These are phyloP conservation scores for Hypoxylon intermedium DNA, from an alignment of 495 filamentous ascomycete species.

Conservation along the genomic window DNA sequence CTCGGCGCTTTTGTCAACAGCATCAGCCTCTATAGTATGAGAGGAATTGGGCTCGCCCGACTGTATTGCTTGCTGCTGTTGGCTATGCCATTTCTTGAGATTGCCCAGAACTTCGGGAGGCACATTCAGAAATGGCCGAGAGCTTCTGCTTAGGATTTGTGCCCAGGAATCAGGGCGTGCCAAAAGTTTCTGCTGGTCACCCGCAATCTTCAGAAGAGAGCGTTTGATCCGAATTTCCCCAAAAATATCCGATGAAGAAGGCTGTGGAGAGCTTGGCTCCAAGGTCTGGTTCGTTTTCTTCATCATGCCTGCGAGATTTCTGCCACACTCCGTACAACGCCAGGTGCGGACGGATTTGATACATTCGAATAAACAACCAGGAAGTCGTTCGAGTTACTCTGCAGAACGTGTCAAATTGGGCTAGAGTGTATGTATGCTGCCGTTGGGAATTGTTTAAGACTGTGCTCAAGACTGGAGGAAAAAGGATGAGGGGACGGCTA, in stretches of 20 bases:
- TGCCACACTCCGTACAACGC: neutral
- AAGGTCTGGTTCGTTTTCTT: constrained; percentile 1
- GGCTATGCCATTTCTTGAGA: constrained; percentile 39
- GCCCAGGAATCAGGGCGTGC: constrained; percentile 55
- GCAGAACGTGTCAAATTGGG: neutral
- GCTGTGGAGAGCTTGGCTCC: constrained; percentile 2
- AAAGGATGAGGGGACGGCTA: neutral
- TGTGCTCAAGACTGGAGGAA: neutral
- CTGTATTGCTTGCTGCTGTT: constrained; percentile 16
- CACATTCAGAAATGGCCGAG: constrained; percentile 43
- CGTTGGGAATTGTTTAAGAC: neutral
- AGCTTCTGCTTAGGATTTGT: constrained; percentile 1
- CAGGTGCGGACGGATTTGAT: no score
- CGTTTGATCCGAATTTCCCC: constrained; percentile 28
- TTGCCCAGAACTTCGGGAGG: constrained; percentile 49
- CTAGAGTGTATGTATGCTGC: no score
- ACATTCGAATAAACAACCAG: neutral
- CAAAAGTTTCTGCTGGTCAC: constrained; percentile 66
- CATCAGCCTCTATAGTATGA: constrained; percentile 13
- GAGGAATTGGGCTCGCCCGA: constrained; percentile 25
- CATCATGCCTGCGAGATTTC: constrained; percentile 20
- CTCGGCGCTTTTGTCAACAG: neutral
- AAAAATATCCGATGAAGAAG: constrained; percentile 21
- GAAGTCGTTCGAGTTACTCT: neutral
- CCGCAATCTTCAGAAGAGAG: constrained; percentile 61